Conservation (phyloP, 2,329 filamentous ascomycete species). For the Grosmannia serpens region DNA sequence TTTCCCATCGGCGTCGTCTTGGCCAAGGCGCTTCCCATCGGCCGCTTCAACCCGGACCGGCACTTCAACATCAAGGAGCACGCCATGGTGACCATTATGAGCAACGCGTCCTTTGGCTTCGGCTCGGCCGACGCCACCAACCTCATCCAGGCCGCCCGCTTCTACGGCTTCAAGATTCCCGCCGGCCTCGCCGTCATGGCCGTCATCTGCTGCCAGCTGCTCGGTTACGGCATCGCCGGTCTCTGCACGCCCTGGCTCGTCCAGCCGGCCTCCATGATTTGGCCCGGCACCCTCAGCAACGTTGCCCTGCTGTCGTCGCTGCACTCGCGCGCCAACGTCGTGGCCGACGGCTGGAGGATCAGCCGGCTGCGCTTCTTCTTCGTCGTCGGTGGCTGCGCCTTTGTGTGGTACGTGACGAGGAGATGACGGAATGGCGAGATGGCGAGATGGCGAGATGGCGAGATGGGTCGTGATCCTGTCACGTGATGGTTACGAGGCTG, state of each 20-base stretch:
- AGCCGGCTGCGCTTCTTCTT: slow-evolving; percentile 47
- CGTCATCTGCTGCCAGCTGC: slow-evolving; percentile 25
- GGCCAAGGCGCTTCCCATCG: slow-evolving; percentile 26
- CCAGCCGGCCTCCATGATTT: slow-evolving; percentile 25
- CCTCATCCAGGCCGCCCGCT: slow-evolving; percentile 29
- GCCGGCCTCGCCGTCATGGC: slow-evolving; percentile 26
- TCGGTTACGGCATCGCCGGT: slow-evolving; percentile 28
- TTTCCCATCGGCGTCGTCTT: slow-evolving; percentile 28
- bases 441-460: background rate
- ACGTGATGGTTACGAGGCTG: background rate
- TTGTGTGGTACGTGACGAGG: slow-evolving; percentile 29
- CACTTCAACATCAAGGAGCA: slow-evolving; percentile 36
- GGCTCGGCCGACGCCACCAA: slow-evolving; percentile 33
- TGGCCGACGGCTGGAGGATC: slow-evolving; percentile 39
- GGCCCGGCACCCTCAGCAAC: slow-evolving; percentile 26
- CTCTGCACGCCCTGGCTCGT: slow-evolving; percentile 24
- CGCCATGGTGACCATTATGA: slow-evolving; percentile 33
- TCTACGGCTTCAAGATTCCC: slow-evolving; percentile 28
- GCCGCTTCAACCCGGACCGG: slow-evolving; percentile 27
- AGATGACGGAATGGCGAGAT: no score
- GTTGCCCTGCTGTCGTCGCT: slow-evolving; percentile 25
- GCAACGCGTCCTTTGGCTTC: slow-evolving; percentile 35
- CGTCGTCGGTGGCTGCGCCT: slow-evolving; percentile 35
- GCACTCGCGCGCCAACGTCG: slow-evolving; percentile 24
- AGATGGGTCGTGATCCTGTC: background rate